Evolutionary conservation across 257 asterid species (phyloP).

Genomic region (Thymus mandschuricus): DNA sequence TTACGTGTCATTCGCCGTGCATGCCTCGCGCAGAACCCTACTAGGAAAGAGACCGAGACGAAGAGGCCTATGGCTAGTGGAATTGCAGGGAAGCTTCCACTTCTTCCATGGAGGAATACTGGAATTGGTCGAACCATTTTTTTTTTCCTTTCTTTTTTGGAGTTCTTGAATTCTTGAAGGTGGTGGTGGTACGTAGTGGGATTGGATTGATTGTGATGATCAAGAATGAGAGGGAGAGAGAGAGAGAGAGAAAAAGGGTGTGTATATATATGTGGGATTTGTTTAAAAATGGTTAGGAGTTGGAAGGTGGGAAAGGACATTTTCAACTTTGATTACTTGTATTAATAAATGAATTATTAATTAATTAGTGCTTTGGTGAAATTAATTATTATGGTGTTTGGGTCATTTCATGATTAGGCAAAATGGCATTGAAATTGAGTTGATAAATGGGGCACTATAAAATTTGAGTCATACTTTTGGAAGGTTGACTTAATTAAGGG

Average conservation of each 20-base stretch:
- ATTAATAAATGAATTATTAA: conserved; percentile 31
- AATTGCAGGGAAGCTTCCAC: conserved; percentile 37
- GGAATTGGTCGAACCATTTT: conserved; percentile 63
- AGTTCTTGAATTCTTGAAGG: neutral
- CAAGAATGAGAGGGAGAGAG: neutral
- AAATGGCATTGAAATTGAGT: conserved; percentile 14
- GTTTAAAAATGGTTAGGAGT: conserved; percentile 35
- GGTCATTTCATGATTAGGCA: conserved; percentile 36
- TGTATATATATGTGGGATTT: conserved; percentile 25
- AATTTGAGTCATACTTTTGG: conserved; percentile 19
- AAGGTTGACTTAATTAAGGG: conserved; percentile 33
- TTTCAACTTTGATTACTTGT: conserved; percentile 38
- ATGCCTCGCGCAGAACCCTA: conserved; percentile 69
- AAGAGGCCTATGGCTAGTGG: conserved; percentile 66
- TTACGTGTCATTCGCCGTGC: conserved; percentile 37
- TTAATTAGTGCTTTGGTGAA: conserved; percentile 14
- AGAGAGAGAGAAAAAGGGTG: neutral
- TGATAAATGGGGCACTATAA: conserved; percentile 20
- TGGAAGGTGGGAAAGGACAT: conserved; percentile 43
- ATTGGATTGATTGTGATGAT: conserved; percentile 4
- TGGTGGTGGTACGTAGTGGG: conserved; percentile 15
- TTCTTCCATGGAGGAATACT: conserved; percentile 16
- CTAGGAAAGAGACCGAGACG: conserved; percentile 51
- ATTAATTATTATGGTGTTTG: conserved; percentile 4
- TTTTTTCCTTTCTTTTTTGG: neutral